Evolutionary conservation across 306 rosid genomes (phyloP), one percentile per base, ranked within the genome.

Genomic region (Cucurbita maxima): DNA sequence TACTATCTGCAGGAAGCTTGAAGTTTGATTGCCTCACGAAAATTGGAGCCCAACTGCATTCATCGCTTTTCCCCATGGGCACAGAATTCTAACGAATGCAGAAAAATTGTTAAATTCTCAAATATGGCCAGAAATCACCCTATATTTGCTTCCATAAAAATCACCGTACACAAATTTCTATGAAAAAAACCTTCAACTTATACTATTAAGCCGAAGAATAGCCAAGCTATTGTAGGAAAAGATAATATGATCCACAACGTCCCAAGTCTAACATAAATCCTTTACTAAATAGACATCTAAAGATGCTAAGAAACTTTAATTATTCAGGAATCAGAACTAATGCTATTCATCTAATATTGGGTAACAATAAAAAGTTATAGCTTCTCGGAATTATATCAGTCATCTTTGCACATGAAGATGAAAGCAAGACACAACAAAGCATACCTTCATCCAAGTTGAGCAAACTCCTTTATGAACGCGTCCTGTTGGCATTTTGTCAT

Each of bases 401-500:
- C 15, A 45, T 74, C 10, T 58, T 74, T 58, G 43, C 8, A 36
- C 37, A n/a, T 54, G 13, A 45, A 43, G 54, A 58, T 67, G 34
- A 70, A 6, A 62, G n/a, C 60, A 58, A 40, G 50, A 3, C 80
- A 47, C 38, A 76, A 79, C 76, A 25, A 60, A 76, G 43, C 71
- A 18, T 86, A 95, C 99, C 99, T 88, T 91, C 90, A 95, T 95
- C 99, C 99, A 95, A 20, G 99, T 95, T 37, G 99, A 95, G 75
- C 97, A 91, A 18, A 95, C 82, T 82, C 99, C 99, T 76, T 77
- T 88, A 70, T 95, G 97, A 78, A 88, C 80, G 66, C 99, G 81
- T 70, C 99, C 99, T 1, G 96, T 72, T 55, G 89, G 86, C 85
- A 85, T 91, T 80, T 84, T 88, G 76, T 91, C 97, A 63, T 73